Base-by-base conservation (phyloP, 768 basidiomycete genomes). In the Rhodocollybia butyracea region DNA sequence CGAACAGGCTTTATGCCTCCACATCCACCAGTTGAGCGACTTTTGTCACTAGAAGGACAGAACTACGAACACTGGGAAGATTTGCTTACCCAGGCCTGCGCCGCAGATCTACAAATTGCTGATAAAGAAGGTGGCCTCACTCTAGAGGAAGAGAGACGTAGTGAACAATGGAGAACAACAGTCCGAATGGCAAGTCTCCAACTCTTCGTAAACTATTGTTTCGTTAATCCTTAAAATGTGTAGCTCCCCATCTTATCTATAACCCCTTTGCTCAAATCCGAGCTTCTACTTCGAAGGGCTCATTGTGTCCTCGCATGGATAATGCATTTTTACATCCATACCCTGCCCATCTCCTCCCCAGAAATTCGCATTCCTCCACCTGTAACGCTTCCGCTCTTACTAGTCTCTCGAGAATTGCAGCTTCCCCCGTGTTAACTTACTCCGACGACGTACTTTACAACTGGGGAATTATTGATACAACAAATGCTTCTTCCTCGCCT, bases 371-470 rank as follows among this genome's bases (percentile, higher is more conserved):
- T 98, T 40, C 94, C 94, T 5, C 70, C 76, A 0, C 71, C 85
- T 0, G 70, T 98, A 50, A 78, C 89, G 8, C 68, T 92, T 5
- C 94, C 95, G 1, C 80, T 93, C 31, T 76, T 94, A 19, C 77
- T 82, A 55, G 79, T 93, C 17, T 89, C 83, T 22, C 67, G 75
- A 0, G 72, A 86, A 42, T 83, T 97, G 11, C 84, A 89, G 53
- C 73, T 97, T 1, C 94, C 95, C 0, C 93, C 95, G 76, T 96
- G 39, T 77, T 94, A 55, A 97, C 94, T 3, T 97, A 94, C 66
- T 87, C 94, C 10, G 94, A 96, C 66, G 88, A 87, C 27, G 94
- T 97, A 5, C 79, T 97, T 21, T 97, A 94, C 72, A 96, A 96
- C 67, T 91, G 88, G 86, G 55, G 64, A 56, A 74, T 68, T 51